These are phyloP conservation scores for Boletus fagicola DNA, from an alignment of 768 basidiomycete genomes.

Conservation along the genomic window DNA sequence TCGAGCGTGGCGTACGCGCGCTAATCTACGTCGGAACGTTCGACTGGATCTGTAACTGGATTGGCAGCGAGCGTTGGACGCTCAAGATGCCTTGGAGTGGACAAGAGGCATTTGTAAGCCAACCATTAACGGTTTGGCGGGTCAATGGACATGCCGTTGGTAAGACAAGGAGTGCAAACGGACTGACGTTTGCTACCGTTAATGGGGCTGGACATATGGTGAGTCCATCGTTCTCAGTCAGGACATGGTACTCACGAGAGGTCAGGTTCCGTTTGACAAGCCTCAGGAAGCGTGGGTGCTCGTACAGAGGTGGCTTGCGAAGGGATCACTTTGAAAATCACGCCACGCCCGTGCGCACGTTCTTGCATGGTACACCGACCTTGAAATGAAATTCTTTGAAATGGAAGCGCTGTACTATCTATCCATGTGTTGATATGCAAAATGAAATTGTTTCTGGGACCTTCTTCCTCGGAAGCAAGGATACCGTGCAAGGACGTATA, in stretches of 20 bases:
- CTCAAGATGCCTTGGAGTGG: constrained; percentile 70
- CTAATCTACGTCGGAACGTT: constrained; percentile 69
- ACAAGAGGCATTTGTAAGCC: constrained; percentile 42
- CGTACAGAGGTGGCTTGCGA: constrained; percentile 44
- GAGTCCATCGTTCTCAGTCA: constrained; percentile 5
- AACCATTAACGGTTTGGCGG: constrained; percentile 55
- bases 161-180: constrained; percentile 50
- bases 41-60: constrained; percentile 75
- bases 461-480: neutral
- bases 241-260: neutral
- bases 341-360: neutral
- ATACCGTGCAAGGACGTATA: neutral
- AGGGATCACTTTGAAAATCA: constrained; percentile 10
- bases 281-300: constrained; percentile 49
- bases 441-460: neutral
- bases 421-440: neutral
- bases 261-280: constrained; percentile 57
- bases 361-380: neutral
- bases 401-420: neutral
- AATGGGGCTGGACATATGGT: constrained; percentile 75
- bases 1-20: constrained; percentile 69
- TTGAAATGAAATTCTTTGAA: neutral
- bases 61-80: constrained; percentile 72
- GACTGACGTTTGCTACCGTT: constrained; percentile 61
- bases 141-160: constrained; percentile 46